Evolutionary conservation across 305 asterid species (phyloP).

Genomic region (Fraxinus ornus): DNA sequence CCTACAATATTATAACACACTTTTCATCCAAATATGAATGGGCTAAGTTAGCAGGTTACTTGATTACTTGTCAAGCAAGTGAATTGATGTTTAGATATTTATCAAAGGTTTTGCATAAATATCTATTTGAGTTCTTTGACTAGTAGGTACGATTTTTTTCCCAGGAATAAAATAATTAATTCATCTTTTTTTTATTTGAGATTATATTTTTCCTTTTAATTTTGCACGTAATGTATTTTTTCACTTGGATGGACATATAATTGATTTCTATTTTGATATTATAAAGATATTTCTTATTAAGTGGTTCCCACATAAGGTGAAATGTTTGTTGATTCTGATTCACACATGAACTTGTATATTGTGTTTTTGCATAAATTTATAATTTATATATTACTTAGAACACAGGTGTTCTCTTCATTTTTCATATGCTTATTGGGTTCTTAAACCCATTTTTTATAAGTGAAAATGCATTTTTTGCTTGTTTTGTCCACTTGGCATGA

Average conservation of each 20-base stretch:
- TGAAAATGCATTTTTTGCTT: too few species aligned
- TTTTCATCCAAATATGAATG: neutral
- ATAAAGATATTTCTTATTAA: neutral
- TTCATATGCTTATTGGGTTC: neutral
- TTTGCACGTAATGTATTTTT: neutral
- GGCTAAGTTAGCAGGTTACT: neutral
- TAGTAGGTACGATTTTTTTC: neutral
- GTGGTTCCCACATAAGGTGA: neutral
- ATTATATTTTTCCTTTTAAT: neutral
- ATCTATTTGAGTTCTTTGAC: neutral
- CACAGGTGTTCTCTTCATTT: neutral
- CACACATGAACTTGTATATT: neutral
- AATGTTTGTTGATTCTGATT: neutral
- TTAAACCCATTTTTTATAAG: too few species aligned
- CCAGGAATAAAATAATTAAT: neutral
- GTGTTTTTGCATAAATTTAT: neutral
- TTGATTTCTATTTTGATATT: neutral
- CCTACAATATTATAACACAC: constrained; percentile 1
- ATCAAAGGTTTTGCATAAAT: neutral
- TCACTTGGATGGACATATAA: neutral
- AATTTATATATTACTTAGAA: neutral
- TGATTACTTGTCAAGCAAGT: neutral
- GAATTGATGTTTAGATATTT: neutral
- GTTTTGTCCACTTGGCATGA: too few species aligned
- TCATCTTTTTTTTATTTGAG: neutral